Evolutionary conservation across 208 protist species (phyloP).

Genomic region (Leptomonas seymouri): DNA sequence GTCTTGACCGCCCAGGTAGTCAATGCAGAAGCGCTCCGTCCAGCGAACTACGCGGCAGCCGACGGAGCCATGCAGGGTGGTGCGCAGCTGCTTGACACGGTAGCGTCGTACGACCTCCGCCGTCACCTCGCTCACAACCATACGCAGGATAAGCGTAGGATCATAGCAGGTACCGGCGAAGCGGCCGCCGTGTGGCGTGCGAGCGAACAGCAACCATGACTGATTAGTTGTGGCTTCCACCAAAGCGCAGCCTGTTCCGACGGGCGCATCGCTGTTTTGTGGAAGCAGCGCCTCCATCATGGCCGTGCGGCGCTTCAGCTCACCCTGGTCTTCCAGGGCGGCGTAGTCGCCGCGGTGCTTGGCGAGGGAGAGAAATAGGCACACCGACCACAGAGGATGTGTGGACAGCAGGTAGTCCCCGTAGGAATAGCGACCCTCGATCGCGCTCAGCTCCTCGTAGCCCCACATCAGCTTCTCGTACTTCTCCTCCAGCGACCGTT

Average conservation of each 20-base stretch:
- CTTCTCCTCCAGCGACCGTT: slow-evolving; percentile 82
- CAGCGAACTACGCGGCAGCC: slow-evolving; percentile 61
- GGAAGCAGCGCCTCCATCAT: not conserved
- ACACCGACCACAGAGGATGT: slow-evolving; percentile 66
- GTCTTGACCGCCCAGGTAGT: slow-evolving; percentile 65
- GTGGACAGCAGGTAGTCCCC: slow-evolving; percentile 68
- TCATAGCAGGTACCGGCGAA: slow-evolving; percentile 50
- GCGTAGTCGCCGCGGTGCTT: slow-evolving; percentile 55
- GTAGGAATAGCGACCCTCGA: slow-evolving; percentile 77
- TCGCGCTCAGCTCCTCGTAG: slow-evolving; percentile 66
- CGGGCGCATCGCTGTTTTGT: not conserved
- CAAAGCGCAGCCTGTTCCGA: no score
- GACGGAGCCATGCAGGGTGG: slow-evolving; percentile 59
- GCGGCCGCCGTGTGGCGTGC: slow-evolving; percentile 46
- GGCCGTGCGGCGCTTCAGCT: slow-evolving; percentile 14
- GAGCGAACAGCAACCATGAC: slow-evolving; percentile 38
- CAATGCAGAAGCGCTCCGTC: slow-evolving; percentile 51
- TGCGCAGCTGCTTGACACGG: slow-evolving; percentile 36
- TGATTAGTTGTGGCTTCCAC: slow-evolving; percentile 11
- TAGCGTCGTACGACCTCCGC: slow-evolving; percentile 23
- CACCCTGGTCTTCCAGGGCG: slow-evolving; percentile 17
- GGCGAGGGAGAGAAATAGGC: slow-evolving; percentile 68
- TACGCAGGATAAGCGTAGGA: slow-evolving; percentile 34
- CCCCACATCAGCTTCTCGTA: slow-evolving; percentile 91
- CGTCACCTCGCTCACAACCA: slow-evolving; percentile 42